A percentile compares a stretch with the other conserved stretches of the same genome.
Conservation (phyloP, 768 basidiomycete species). For the Plicaturopsis crispa region DNA sequence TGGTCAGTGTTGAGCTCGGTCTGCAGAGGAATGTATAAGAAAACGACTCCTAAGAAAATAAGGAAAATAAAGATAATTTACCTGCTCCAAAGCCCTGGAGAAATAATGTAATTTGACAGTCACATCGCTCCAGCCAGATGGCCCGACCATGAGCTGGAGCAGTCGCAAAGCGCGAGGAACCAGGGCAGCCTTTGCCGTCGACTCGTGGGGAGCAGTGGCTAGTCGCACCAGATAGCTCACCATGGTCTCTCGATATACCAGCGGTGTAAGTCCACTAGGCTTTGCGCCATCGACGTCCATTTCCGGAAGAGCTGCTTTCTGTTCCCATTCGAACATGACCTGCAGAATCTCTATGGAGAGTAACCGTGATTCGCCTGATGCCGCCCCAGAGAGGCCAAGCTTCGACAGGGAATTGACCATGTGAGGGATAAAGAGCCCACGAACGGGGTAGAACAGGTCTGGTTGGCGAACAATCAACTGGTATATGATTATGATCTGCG, state of each 20-base stretch:
- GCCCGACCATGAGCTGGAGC: slow-evolving; percentile 73
- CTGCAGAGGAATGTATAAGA: slow-evolving; percentile 26
- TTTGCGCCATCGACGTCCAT: slow-evolving; percentile 14
- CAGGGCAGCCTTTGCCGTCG: slow-evolving; percentile 34
- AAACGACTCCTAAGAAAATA: slow-evolving; percentile 1
- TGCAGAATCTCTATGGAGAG: slow-evolving; percentile 88
- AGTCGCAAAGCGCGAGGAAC: slow-evolving; percentile 58
- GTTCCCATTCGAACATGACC: slow-evolving; percentile 92
- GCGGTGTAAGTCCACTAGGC: slow-evolving; percentile 64
- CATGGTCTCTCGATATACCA: slow-evolving; percentile 80
- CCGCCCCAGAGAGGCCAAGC: slow-evolving; percentile 68
- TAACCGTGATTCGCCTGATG: slow-evolving; percentile 73
- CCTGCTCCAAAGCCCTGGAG: slow-evolving; percentile 75
- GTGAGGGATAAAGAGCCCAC: slow-evolving; percentile 87
- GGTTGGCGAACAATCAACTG: slow-evolving; percentile 89
- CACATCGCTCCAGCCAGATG: slow-evolving; percentile 85
- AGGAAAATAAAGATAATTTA: slow-evolving; percentile 22
- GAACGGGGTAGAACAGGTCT: slow-evolving; percentile 86
- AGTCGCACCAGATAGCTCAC: slow-evolving; percentile 95
- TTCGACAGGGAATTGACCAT: slow-evolving; percentile 88
- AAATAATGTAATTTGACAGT: slow-evolving; percentile 90
- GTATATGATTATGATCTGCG: slow-evolving; percentile 76
- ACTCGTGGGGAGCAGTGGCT: slow-evolving; percentile 60
- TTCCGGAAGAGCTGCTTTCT: slow-evolving; percentile 19
- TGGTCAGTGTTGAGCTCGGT: slow-evolving; percentile 65